Percentiles rank a stretch among this genome's conserved stretches.
Conservation (phyloP, 1,139 yeast genomes). For the Scheffersomyces illinoinensis region DNA sequence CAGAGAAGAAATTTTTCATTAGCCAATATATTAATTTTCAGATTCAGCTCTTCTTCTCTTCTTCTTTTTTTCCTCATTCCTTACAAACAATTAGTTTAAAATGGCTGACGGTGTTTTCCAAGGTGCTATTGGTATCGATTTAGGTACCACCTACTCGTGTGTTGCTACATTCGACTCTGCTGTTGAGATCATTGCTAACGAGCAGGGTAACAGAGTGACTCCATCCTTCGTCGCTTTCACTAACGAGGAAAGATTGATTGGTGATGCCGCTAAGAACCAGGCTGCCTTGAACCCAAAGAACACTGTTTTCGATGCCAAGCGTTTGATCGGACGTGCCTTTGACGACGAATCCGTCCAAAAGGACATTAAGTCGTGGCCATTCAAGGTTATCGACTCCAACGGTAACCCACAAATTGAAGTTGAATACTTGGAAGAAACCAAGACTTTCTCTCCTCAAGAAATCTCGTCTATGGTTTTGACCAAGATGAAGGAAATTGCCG, state of each 20-base stretch:
- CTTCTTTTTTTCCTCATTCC: conserved; percentile 16
- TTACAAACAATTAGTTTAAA: conserved; percentile 18
- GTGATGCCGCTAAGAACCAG: conserved; percentile 99
- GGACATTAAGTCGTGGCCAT: conserved; percentile 97
- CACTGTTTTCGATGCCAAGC: conserved; percentile 98
- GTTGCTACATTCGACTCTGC: conserved; percentile 94
- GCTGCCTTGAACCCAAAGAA: conserved; percentile 96
- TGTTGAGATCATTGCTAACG: conserved; percentile 95
- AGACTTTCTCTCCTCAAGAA: conserved; percentile 96
- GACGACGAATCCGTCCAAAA: conserved; percentile 89
- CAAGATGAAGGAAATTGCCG: conserved; percentile 98
- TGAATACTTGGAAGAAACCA: conserved; percentile 90
- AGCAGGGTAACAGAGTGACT: conserved; percentile 99
- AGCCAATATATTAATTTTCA: conserved; percentile 7
- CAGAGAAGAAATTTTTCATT: background rate
- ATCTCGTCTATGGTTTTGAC: conserved; percentile 94
- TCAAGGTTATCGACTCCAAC: conserved; percentile 82
- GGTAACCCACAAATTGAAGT: conserved; percentile 94
- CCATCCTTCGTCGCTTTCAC: conserved; percentile 98
- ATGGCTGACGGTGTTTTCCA: conserved; percentile 99
- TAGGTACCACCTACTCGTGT: conserved; percentile 99
- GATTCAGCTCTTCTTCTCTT: conserved; percentile 11
- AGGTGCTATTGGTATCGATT: conserved; percentile 99
- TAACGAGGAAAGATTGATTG: conserved; percentile 95
- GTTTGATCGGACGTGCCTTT: conserved; percentile 95